phyloP scores from a whole-genome alignment of 139 green algal genomes.

The Ostreobium quekettii region DNA sequence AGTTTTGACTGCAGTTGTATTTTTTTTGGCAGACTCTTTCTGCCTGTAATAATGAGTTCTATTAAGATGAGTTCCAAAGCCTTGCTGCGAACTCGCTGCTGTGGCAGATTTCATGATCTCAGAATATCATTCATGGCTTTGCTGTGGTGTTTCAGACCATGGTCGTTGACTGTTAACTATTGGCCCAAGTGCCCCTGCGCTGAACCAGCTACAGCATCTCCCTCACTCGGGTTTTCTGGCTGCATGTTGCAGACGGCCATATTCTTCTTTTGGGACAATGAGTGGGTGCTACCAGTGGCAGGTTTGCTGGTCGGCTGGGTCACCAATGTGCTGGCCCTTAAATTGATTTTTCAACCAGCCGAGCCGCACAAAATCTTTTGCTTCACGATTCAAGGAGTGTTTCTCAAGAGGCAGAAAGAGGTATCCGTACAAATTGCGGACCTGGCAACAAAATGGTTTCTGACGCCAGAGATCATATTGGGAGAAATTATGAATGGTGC shows the following conservation, averaged over 20 bases:
- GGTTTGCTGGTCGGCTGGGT: constrained; percentile 36
- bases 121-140: too few species aligned
- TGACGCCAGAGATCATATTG: constrained; percentile 13
- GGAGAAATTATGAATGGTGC: constrained; percentile 6
- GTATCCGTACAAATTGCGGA: constrained; percentile 26
- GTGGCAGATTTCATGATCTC: too few species aligned
- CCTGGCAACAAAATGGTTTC: constrained; percentile 22
- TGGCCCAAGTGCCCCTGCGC: too few species aligned
- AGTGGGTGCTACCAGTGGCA: constrained; percentile 34
- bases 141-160: too few species aligned
- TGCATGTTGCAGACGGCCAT: constrained; percentile 27
- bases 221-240: not conserved
- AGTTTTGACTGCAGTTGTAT: too few species aligned
- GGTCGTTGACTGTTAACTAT: too few species aligned
- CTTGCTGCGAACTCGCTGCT: too few species aligned
- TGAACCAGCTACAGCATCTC: too few species aligned
- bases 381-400: constrained; percentile 33
- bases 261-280: constrained; percentile 29
- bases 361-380: constrained; percentile 20
- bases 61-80: too few species aligned
- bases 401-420: constrained; percentile 37
- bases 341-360: constrained; percentile 37
- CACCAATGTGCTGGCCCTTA: constrained; percentile 39
- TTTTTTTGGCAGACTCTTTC: too few species aligned
- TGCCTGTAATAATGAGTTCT: too few species aligned